These are phyloP conservation scores for Zea luxurians DNA, from an alignment of 176 grass and related monocot species.

Conservation along the genomic window DNA sequence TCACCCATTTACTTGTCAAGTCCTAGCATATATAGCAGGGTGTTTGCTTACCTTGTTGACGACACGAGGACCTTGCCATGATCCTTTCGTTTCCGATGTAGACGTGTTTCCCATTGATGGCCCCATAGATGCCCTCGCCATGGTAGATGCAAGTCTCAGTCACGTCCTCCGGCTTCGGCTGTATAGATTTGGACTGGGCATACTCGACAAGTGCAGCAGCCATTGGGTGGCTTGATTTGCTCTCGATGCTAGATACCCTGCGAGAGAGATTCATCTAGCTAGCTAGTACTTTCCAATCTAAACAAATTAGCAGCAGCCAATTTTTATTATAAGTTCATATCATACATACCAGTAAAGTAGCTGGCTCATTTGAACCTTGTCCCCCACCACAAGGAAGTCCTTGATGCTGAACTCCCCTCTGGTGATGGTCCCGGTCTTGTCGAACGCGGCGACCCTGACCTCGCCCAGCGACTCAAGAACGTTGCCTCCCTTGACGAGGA, in stretches of 20 bases:
- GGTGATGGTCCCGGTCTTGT: conserved; percentile 82
- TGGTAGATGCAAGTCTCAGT: conserved; percentile 49
- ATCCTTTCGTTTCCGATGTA: conserved; percentile 65
- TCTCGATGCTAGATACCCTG: conserved; percentile 81
- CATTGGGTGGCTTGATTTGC: conserved; percentile 90
- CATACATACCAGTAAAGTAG: conserved; percentile 66
- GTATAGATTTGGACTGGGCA: conserved; percentile 45
- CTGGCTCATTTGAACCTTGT: conserved; percentile 24
- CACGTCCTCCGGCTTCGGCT: conserved; percentile 48
- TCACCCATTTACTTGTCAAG: too few species aligned
- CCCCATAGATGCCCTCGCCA: conserved; percentile 69
- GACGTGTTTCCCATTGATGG: conserved; percentile 51
- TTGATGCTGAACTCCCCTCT: conserved; percentile 61
- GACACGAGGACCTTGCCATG: conserved; percentile 38
- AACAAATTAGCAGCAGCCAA: too few species aligned
- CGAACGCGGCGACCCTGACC: conserved; percentile 53
- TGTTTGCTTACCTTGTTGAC: not conserved
- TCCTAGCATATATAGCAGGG: too few species aligned
- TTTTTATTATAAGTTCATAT: too few species aligned
- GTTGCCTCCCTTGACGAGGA: conserved; percentile 74
- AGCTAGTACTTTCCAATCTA: too few species aligned
- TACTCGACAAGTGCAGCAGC: conserved; percentile 68
- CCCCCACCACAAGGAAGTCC: conserved; percentile 35
- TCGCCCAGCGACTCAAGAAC: conserved; percentile 58
- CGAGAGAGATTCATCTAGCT: too few species aligned